Percentiles rank a stretch among this genome's conserved stretches.
Conservation (phyloP, 2,329 filamentous ascomycete genomes). For the Drechslera avenae region DNA sequence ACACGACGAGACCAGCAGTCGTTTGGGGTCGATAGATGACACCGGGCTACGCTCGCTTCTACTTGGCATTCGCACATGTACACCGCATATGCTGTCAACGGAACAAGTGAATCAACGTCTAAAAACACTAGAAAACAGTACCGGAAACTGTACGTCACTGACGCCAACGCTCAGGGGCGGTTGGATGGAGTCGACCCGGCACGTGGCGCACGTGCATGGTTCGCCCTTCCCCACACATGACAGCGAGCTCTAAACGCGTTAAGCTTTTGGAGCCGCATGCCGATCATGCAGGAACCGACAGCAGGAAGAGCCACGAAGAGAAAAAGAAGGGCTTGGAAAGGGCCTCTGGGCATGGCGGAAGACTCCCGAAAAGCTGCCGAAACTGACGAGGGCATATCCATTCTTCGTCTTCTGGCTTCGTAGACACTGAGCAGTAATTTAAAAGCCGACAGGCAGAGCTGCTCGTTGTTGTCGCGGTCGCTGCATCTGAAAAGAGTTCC, state of each 20-base stretch:
- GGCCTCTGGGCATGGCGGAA: conserved; percentile 14
- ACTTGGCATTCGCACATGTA: no score
- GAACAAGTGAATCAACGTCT: not conserved
- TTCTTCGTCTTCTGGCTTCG: conserved; percentile 6
- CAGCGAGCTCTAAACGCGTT: conserved; percentile 31
- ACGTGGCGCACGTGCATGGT: conserved; percentile 35
- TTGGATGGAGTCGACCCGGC: conserved; percentile 7
- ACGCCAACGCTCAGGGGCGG: conserved; percentile 1
- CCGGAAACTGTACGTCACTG: not conserved
- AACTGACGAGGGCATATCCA: conserved; percentile 3
- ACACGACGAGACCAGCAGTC: no score
- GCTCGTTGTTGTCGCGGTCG: conserved; percentile 25
- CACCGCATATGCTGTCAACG: not conserved
- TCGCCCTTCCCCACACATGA: conserved; percentile 37
- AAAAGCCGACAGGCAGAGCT: conserved; percentile 14
- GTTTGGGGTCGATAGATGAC: no score
- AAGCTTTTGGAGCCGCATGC: conserved; percentile 47
- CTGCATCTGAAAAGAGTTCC: conserved; percentile 23
- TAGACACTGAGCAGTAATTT: not conserved
- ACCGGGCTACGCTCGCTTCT: no score
- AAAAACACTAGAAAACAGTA: not conserved
- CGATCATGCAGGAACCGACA: conserved; percentile 40
- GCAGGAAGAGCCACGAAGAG: conserved; percentile 30
- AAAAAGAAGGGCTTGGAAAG: conserved; percentile 21
- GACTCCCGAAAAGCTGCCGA: conserved; percentile 39